A percentile compares a stretch with the other conserved stretches of the same genome.
Conservation (phyloP, 106 monocot genomes). For the Dioscorea dumetorum region DNA sequence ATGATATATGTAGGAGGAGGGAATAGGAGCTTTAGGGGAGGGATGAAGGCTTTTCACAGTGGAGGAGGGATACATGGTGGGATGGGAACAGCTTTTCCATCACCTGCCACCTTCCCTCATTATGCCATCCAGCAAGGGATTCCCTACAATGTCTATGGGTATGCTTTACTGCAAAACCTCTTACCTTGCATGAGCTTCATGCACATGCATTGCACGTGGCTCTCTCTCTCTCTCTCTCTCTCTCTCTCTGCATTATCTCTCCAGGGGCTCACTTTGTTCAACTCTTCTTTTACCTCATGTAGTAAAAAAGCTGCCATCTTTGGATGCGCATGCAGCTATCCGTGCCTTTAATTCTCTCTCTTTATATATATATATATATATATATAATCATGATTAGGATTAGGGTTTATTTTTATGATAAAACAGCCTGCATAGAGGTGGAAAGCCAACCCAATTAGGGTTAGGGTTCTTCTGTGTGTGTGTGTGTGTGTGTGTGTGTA, state of each 20-base stretch:
- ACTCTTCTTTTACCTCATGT: background rate
- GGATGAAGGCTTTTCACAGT: constrained; percentile 53
- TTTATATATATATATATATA: constrained; percentile 1
- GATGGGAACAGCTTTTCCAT: constrained; percentile 47
- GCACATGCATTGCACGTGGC: constrained; percentile 6
- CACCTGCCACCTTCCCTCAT: constrained; percentile 75
- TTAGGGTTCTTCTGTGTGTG: background rate
- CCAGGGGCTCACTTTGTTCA: background rate
- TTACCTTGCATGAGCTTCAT: background rate
- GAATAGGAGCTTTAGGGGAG: constrained; percentile 72
- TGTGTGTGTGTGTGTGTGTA: too few species aligned
- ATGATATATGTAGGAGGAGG: constrained; percentile 50
- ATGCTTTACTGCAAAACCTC: constrained; percentile 13
- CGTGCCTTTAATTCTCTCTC: constrained; percentile 1
- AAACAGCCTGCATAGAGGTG: too few species aligned
- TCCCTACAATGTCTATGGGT: constrained; percentile 93
- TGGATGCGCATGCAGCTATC: background rate
- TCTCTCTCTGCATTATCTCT: background rate
- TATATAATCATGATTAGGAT: too few species aligned
- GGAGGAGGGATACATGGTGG: constrained; percentile 4
- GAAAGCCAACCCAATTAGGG: too few species aligned
- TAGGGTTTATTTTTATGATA: too few species aligned
- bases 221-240: background rate
- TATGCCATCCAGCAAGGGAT: constrained; percentile 89
- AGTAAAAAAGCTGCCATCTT: constrained; percentile 3